Evolutionary conservation across 768 basidiomycete genomes (phyloP), one percentile per base, ranked within the genome.

Genomic region (Macrolepiota dolichaula): DNA sequence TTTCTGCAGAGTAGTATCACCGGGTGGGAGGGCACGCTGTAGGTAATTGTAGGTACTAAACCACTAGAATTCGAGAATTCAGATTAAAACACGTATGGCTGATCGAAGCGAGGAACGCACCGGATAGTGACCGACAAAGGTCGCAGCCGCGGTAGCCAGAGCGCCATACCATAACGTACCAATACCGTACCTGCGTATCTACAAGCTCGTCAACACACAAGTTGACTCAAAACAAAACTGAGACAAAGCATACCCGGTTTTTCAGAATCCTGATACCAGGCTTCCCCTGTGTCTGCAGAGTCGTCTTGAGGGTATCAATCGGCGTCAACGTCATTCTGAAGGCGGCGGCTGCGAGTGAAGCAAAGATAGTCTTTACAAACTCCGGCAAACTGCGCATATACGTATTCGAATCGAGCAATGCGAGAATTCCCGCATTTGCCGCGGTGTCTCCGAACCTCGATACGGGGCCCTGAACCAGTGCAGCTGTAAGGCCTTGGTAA

Each of bases 361-460:
- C 92, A 65, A 93, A 92, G 17, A 87, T 70, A 0, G 94, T 93
- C 77, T 97, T 89, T 69, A 91, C 69, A 25, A 81, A 74, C 0
- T 77, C 65, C 0, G 91, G 91, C 10, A 92, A 79, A 22, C 76
- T 70, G 64, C 74, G 84, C 76, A 92, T 81, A 66, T 86, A 89
- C 0, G 84, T 73, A 71, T 97, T 91, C 4, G 87, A 88, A 61
- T 88, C 74, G 25, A 98, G 79, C 2, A 98, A 79, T 0, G 94
- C 94, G 22, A 96, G 80, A 62, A 97, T 94, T 9, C 94, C 96
- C 0, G 83, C 92, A 70, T 98, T 97, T 22, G 96, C 93, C 1
- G 94, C 94, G 2, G 96, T 98, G 73, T 98, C 96, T 0, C 94
- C 95, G 70, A 98, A 98, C 12, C 96, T 86, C 3, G 90, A 79